Percentiles rank a stretch among this genome's conserved stretches.
These are phyloP conservation scores for Aspergillus sp. DNA, from an alignment of 2,329 filamentous ascomycete genomes.

Conservation along the genomic window DNA sequence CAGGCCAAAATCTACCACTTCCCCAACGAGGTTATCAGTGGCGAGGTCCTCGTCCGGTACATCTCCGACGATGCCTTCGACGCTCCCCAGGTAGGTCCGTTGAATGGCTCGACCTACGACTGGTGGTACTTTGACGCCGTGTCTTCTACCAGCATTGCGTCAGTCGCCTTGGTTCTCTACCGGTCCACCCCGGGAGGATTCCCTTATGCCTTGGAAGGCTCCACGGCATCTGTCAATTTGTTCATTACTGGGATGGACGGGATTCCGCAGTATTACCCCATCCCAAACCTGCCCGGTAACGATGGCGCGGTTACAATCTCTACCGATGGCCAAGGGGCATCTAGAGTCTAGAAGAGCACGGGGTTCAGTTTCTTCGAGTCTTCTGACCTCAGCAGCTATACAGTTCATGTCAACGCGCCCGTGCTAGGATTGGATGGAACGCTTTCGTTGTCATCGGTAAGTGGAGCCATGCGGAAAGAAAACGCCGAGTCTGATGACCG, in stretches of 20 bases:
- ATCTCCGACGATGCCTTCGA: conserved; percentile 18
- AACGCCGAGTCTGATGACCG: neutral
- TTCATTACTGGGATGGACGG: neutral
- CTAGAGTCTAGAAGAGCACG: conserved; percentile 12
- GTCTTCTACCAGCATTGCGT: conserved; percentile 23
- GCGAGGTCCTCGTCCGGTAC: neutral
- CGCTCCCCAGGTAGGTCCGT: conserved; percentile 21
- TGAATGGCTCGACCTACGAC: conserved; percentile 32
- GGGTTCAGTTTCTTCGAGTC: conserved; percentile 18
- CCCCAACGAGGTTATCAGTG: neutral
- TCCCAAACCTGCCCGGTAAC: neutral
- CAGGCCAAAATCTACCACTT: neutral
- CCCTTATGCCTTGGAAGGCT: neutral
- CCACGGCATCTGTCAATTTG: neutral
- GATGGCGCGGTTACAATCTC: conserved; percentile 4
- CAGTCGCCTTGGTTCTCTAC: conserved; percentile 36
- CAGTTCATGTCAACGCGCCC: neutral
- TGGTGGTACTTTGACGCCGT: conserved; percentile 46
- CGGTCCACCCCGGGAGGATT: conserved; percentile 34
- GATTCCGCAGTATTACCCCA: neutral
- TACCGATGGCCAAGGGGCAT: conserved; percentile 17
- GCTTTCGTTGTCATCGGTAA: neutral
- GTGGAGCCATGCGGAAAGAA: neutral
- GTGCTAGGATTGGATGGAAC: neutral
- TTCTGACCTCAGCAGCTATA: conserved; percentile 17